Base-by-base conservation (phyloP, 805 yeast species). In the Pichia gijzeniarum region DNA sequence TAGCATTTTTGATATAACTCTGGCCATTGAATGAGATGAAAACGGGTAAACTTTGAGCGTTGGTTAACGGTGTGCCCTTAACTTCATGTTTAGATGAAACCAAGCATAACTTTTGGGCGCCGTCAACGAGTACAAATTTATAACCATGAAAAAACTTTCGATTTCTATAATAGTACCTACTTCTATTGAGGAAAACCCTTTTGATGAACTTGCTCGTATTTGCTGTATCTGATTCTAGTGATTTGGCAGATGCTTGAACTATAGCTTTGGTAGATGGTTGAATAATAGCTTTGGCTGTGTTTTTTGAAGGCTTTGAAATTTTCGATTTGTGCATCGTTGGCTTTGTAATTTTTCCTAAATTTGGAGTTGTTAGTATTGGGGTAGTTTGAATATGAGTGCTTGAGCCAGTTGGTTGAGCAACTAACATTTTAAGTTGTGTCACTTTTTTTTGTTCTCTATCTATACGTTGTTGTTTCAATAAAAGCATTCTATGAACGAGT, bases 131-230 rank as follows among this genome's bases (percentile, higher is more conserved):
- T 0, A 79, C 77, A 58, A 67, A 78, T 28, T 60, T 57, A n/a
- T 64, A 64, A 4, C 70, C 71, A 28, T 68, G 65, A 10, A 77
- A 62, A 13, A 53, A 41, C 9, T 70, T 52, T 34, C 80, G 63
- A 52, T 79, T 82, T 44, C 71, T 69, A 47, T 60, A 57, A 41
- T 70, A 76, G 36, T 70, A 65, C 41, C 64, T 62, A 6, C 57
- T 56, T 47, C 64, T 62, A 44, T 72, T 67, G 44, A 60, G 54
- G 44, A 56, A 41, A 14, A 60, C 40, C 12, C 31, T 38, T 17
- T 37, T 36, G 18, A 31, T 5, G 27, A 42, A 43, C 17, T 36
- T 35, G n/a, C 10, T 25, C 28, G 10, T 25, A 10, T 25, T 25
- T 25, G 28, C 28, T 10, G 28, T 10, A 25, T 25, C 28, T 25